These are phyloP conservation scores for Bolboschoenus planiculmis DNA, from an alignment of 176 grass and related monocot species.

Conservation along the genomic window DNA sequence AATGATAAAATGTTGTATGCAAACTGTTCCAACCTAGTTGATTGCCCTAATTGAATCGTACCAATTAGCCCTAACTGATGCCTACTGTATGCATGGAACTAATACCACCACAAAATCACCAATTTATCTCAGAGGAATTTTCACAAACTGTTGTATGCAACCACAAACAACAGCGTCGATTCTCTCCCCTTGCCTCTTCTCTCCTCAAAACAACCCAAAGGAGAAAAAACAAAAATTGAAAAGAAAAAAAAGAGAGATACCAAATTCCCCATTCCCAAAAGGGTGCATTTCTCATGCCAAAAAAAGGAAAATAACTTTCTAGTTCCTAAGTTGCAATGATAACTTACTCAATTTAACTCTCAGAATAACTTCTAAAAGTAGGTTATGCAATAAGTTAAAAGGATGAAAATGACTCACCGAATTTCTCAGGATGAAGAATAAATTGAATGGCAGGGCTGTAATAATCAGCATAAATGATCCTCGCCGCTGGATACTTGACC, in stretches of 20 bases:
- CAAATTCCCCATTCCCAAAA: neutral
- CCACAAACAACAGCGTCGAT: neutral
- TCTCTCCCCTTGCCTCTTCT: neutral
- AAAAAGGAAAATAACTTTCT: neutral
- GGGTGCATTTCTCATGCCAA: neutral
- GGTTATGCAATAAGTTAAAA: conserved; percentile 8
- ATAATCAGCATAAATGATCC: conserved; percentile 83
- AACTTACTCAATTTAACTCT: neutral
- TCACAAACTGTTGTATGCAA: neutral
- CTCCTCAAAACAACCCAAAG: neutral
- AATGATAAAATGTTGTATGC: too few species aligned
- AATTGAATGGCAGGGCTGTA: conserved; percentile 79
- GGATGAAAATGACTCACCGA: conserved; percentile 46
- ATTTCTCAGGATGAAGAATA: conserved; percentile 51
- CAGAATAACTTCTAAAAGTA: neutral
- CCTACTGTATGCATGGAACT: too few species aligned
- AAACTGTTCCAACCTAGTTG: neutral
- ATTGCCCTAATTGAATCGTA: neutral
- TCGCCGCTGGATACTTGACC: conserved; percentile 45
- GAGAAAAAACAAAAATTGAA: neutral
- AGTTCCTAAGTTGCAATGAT: conserved; percentile 10
- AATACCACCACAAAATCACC: neutral
- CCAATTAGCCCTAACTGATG: neutral
- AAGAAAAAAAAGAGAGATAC: neutral
- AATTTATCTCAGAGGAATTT: neutral